Base-by-base conservation (phyloP, 169 alveolate species). In the Eimeria maxima region DNA sequence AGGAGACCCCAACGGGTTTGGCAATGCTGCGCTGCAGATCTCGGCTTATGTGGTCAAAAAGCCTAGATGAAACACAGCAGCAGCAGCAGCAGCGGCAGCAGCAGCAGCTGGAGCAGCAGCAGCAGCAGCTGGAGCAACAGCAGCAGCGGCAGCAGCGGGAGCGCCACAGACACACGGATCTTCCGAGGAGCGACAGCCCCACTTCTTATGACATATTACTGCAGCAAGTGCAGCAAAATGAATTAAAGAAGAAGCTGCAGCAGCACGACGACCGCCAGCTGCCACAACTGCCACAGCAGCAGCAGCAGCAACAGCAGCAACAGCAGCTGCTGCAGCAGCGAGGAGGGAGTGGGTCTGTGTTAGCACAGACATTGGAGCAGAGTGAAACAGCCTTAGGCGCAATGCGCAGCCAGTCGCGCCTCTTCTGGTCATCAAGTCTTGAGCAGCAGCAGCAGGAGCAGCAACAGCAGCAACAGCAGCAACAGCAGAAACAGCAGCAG, bases 101-200 rank as follows among this genome's bases (percentile, higher is more conserved):
- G n/a, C n/a, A n/a, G n/a, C n/a, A n/a, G n/a, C n/a, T n/a, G n/a
- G n/a, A 78, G 88, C 88, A 78, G 88, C 88, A 38, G 88, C 88
- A 45, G 88, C 88, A 44, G 88, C 88, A 38, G 57, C 65, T 42
- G 88, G 65, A 78, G 88, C 88, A 42, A 63, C 88, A 16, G 88
- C 83, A 73, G 83, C 6, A 73, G 83, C 53, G 29, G 83, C 83
- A 73, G 76, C 76, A 67, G 76, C 76, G 7, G 76, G 29, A 67
- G 76, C 6, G 76, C 29, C 76, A 20, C 11, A 22, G 76, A 10
- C 76, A 67, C 83, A 27, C 83, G 50, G 44, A 73, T 27, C 53
- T n/a, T 8, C 50, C 13, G 14, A 47, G 13, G 50, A 33, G 33
- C 45, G 83, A 73, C 44, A 27, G 83, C 44, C 83, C 7, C 53